Conservation (phyloP, 2,329 filamentous ascomycete genomes). For the Bisporella sp. region DNA sequence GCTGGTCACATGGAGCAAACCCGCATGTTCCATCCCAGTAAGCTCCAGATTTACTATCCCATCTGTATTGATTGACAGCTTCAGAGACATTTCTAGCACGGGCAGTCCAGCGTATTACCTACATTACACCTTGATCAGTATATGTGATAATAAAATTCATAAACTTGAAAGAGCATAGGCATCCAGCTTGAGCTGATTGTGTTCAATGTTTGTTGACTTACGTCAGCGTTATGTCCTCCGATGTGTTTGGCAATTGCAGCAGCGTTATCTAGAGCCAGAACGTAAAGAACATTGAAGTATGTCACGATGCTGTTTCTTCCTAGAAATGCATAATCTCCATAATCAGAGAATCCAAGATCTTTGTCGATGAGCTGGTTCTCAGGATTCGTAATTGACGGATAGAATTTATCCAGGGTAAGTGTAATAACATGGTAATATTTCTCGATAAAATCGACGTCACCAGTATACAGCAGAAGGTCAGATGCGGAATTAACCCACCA, state of each 20-base stretch:
- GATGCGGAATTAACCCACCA: constrained; percentile 44
- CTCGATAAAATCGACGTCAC: constrained; percentile 34
- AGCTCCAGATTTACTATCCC: constrained; percentile 35
- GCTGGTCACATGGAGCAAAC: constrained; percentile 21
- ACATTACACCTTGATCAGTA: too few species aligned
- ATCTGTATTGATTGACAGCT: constrained; percentile 31
- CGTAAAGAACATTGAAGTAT: constrained; percentile 46
- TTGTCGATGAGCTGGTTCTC: constrained; percentile 36
- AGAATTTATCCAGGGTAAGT: constrained; percentile 38
- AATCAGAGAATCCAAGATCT: constrained; percentile 28
- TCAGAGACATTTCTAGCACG: constrained; percentile 30
- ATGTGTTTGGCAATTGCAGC: constrained; percentile 34
- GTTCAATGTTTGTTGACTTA: constrained; percentile 4
- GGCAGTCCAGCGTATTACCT: constrained; percentile 29
- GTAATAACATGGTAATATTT: constrained; percentile 35
- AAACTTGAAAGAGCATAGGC: too few species aligned
- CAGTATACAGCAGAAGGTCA: constrained; percentile 44
- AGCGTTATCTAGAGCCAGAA: constrained; percentile 37
- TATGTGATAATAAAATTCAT: too few species aligned
- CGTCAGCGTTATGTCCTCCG: constrained; percentile 26
- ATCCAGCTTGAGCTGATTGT: too few species aligned
- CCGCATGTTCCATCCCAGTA: constrained; percentile 37
- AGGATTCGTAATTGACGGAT: constrained; percentile 34
- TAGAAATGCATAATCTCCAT: constrained; percentile 46
- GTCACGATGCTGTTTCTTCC: constrained; percentile 39